Evolutionary conservation across 352 stramenopile species (phyloP).

Genomic region (Aphanomyces astaci): DNA sequence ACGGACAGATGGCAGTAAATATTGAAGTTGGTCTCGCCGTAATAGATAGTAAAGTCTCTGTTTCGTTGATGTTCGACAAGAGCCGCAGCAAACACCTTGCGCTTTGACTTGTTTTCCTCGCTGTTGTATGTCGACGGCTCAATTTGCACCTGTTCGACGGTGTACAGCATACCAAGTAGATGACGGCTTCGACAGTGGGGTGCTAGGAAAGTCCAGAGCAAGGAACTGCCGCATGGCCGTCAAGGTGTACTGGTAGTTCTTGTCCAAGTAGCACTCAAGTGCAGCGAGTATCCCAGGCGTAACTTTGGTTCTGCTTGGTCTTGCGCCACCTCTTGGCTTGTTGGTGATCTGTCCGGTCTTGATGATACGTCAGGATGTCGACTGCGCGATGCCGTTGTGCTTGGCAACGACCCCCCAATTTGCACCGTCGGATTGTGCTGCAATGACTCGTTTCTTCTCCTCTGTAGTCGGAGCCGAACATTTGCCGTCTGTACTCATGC

Average conservation of each 20-base stretch:
- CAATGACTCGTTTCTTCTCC: not conserved
- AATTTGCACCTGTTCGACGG: constrained; percentile 11
- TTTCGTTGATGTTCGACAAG: not conserved
- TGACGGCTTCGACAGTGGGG: constrained; percentile 6
- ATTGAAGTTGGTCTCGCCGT: constrained; percentile 28
- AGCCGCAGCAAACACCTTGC: not conserved
- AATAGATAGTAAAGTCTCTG: constrained; percentile 22
- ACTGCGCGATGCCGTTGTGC: not conserved
- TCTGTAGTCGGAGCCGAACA: not conserved
- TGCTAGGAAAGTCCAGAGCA: not conserved
- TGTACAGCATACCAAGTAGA: constrained; percentile 23
- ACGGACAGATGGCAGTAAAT: constrained; percentile 22
- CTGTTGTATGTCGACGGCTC: constrained; percentile 23
- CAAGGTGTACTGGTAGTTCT: constrained; percentile 4
- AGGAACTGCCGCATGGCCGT: not conserved
- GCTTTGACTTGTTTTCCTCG: no score
- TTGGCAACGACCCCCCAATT: not conserved
- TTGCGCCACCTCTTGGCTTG: not conserved
- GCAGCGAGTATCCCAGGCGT: not conserved
- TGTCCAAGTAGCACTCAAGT: constrained; percentile 8
- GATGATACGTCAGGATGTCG: not conserved
- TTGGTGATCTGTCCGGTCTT: not conserved
- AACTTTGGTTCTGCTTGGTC: not conserved
- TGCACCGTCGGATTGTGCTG: not conserved
- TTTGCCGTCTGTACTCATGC: not conserved